These are phyloP conservation scores for Rhodamnia argentea DNA, from an alignment of 345 rosid species.

Conservation along the genomic window DNA sequence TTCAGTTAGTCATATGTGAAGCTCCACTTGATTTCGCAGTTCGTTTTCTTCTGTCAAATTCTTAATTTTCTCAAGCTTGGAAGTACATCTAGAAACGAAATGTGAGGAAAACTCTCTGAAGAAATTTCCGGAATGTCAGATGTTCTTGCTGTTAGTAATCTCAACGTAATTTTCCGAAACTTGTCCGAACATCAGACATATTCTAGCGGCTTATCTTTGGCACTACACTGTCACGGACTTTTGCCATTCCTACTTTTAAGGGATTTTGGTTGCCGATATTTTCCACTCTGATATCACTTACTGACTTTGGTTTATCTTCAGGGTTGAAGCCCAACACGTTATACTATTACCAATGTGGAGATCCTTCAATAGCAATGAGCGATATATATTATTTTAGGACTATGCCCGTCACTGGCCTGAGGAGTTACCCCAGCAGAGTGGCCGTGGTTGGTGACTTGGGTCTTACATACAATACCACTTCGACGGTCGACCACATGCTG, in stretches of 20 bases:
- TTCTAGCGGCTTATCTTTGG: not conserved
- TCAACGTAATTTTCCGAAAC: not conserved
- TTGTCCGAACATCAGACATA: no score
- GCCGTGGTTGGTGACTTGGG: slow-evolving; percentile 78
- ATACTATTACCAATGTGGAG: slow-evolving; percentile 67
- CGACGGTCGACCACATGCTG: slow-evolving; percentile 41
- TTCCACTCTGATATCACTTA: not conserved
- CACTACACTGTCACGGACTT: not conserved
- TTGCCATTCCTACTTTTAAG: not conserved
- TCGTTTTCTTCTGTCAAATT: not conserved
- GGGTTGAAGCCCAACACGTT: slow-evolving; percentile 53
- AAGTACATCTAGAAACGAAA: not conserved
- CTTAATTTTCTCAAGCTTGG: not conserved
- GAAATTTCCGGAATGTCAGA: not conserved
- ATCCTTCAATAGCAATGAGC: slow-evolving; percentile 59
- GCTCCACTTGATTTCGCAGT: not conserved
- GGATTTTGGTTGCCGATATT: not conserved
- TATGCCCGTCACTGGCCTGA: slow-evolving; percentile 49
- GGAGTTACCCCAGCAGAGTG: slow-evolving; percentile 55
- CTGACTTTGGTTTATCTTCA: slow-evolving; percentile 8
- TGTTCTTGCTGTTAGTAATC: not conserved
- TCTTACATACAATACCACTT: slow-evolving; percentile 71
- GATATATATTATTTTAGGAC: slow-evolving; percentile 41
- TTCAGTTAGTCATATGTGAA: not conserved
- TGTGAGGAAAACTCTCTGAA: not conserved